Evolutionary conservation across 2,329 filamentous ascomycete species (phyloP).

Genomic region (Colletotrichum musae): DNA sequence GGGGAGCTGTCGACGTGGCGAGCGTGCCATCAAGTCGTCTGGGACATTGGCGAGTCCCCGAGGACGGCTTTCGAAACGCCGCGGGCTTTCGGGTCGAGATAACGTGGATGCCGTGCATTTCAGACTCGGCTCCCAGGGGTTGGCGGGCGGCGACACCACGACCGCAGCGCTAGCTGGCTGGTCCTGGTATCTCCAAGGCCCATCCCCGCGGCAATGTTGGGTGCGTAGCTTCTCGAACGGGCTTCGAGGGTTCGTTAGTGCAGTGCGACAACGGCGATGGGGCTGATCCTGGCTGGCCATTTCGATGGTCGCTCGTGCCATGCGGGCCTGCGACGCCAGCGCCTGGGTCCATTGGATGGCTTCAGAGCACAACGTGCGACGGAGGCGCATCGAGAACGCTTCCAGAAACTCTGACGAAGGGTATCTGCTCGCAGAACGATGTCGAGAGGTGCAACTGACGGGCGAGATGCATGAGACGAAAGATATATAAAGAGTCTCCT

Average conservation of each 20-base stretch:
- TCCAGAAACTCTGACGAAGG: neutral
- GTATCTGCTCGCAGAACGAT: neutral
- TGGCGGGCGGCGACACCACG: too few relatives aligned
- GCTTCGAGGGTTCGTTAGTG: neutral
- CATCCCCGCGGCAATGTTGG: too few relatives aligned
- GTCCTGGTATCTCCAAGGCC: too few relatives aligned
- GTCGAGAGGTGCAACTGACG: neutral
- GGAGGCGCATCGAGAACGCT: slow-evolving; percentile 1
- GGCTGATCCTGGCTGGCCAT: neutral
- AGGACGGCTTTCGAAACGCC: too few relatives aligned
- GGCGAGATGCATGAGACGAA: neutral
- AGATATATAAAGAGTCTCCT: neutral
- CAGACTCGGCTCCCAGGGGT: too few relatives aligned
- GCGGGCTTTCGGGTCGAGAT: too few relatives aligned
- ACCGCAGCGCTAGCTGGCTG: too few relatives aligned
- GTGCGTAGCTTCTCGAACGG: too few relatives aligned
- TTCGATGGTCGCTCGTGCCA: slow-evolving; percentile 9
- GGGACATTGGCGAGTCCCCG: too few relatives aligned
- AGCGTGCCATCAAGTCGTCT: neutral
- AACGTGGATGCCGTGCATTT: too few relatives aligned
- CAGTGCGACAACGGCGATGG: slow-evolving; percentile 1
- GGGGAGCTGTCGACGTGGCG: neutral
- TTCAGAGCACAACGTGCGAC: slow-evolving; percentile 24
- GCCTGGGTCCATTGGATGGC: slow-evolving; percentile 4
- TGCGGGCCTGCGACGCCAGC: slow-evolving; percentile 3